Conservation (phyloP, 176 grass and related monocot genomes). For the Secale cereale region DNA sequence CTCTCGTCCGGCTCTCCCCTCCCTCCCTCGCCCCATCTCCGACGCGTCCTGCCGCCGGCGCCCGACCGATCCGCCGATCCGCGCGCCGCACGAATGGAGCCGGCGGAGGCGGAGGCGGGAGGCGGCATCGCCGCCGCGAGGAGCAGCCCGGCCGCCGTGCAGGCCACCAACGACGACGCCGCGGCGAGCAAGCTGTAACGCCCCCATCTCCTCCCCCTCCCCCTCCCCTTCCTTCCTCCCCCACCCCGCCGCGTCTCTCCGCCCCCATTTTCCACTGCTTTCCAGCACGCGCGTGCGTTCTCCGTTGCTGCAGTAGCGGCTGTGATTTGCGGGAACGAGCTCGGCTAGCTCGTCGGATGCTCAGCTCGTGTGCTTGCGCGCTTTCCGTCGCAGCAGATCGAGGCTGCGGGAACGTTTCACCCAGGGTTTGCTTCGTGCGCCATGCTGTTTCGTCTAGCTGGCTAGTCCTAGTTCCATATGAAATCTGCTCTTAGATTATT, state of each 20-base stretch:
- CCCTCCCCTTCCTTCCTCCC: neutral
- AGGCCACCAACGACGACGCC: constrained; percentile 98
- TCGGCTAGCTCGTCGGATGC: neutral
- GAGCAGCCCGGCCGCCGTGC: constrained; percentile 82
- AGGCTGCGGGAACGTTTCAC: neutral
- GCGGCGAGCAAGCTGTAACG: constrained; percentile 88
- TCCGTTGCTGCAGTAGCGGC: too few relatives aligned
- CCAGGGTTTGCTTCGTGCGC: neutral
- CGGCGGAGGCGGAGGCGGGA: neutral
- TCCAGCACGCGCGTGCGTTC: too few relatives aligned
- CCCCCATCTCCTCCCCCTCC: too few relatives aligned
- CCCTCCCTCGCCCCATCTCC: neutral
- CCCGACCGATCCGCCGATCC: neutral
- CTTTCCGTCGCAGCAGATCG: neutral
- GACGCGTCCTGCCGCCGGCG: neutral
- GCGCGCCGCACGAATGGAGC: neutral
- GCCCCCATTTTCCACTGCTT: neutral
- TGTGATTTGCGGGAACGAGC: neutral
- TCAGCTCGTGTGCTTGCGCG: neutral
- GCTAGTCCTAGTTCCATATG: neutral
- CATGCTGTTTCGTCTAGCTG: neutral
- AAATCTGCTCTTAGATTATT: neutral
- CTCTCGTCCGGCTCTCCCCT: neutral
- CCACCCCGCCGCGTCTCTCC: neutral
- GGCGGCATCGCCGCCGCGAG: constrained; percentile 29